Evolutionary conservation across 2,329 filamentous ascomycete species (phyloP).

Genomic region (Metarhizium rileyi): DNA sequence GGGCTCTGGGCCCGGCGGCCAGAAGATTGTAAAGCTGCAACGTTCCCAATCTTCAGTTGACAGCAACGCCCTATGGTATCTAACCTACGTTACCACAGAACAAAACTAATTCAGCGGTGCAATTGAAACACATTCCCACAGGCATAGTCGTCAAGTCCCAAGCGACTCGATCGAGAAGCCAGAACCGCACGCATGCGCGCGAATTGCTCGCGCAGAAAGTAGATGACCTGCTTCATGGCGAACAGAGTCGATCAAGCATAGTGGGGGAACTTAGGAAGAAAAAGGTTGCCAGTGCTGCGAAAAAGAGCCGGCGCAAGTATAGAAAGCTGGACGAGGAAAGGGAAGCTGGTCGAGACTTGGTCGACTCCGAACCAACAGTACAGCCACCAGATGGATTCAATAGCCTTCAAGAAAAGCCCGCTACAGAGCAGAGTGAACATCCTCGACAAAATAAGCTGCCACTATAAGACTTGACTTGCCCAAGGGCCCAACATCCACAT

Average conservation of each 20-base stretch:
- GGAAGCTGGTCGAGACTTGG: conserved; percentile 9
- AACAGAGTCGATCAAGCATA: conserved; percentile 54
- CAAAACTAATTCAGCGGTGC: conserved; percentile 92
- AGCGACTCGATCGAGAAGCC: conserved; percentile 73
- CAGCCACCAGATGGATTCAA: not conserved
- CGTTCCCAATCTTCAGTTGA: not conserved
- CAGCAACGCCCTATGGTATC: not conserved
- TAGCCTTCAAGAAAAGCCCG: not conserved
- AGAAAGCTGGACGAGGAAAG: conserved; percentile 46
- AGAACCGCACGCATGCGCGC: conserved; percentile 82
- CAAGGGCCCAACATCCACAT: conserved; percentile 8
- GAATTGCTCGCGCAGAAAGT: conserved; percentile 63
- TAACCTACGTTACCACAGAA: conserved; percentile 45
- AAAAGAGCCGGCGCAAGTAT: conserved; percentile 81
- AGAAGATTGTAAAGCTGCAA: conserved; percentile 65
- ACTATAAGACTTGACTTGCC: conserved; percentile 1
- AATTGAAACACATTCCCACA: conserved; percentile 81
- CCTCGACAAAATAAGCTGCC: not conserved
- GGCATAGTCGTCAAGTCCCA: conserved; percentile 93
- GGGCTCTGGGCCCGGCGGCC: conserved; percentile 84
- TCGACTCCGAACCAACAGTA: not conserved
- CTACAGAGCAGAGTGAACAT: not conserved
- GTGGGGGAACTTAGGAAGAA: conserved; percentile 54
- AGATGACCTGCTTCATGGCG: conserved; percentile 65
- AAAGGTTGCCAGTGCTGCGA: conserved; percentile 64